Conservation (phyloP, 352 stramenopile species). For the Globisporangium perplexum region DNA sequence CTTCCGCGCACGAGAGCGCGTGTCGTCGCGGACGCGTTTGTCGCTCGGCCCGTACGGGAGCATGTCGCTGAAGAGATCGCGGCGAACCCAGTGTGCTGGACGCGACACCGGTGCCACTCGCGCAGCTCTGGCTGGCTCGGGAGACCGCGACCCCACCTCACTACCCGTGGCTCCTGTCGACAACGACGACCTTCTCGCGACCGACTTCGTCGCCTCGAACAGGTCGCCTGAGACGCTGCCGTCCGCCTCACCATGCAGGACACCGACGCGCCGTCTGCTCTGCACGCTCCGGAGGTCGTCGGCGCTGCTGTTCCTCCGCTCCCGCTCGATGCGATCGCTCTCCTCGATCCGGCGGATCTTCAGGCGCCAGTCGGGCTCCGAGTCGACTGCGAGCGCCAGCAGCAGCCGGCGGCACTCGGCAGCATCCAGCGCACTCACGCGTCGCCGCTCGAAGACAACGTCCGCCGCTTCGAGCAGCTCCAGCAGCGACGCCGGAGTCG, state of each 20-base stretch:
- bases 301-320: background rate
- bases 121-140: background rate
- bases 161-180: background rate
- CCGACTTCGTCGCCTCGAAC: background rate
- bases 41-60: constrained; percentile 6
- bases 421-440: constrained; percentile 34
- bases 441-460: constrained; percentile 42
- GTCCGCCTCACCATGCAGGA: background rate
- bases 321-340: constrained; percentile 4
- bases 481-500: background rate
- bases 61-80: constrained; percentile 46
- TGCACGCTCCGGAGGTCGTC: background rate
- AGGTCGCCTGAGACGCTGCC: background rate
- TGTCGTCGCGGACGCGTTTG: background rate
- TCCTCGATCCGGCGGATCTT: constrained; percentile 33
- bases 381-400: constrained; percentile 47
- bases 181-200: background rate
- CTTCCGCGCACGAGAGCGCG: background rate
- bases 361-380: constrained; percentile 45
- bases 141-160: background rate
- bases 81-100: background rate
- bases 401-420: constrained; percentile 52
- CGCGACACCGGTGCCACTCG: background rate
- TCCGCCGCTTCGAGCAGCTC: constrained; percentile 59
- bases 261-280: background rate